Evolutionary conservation across 257 asterid genomes (phyloP).

Genomic region (Penstemon newberryi): DNA sequence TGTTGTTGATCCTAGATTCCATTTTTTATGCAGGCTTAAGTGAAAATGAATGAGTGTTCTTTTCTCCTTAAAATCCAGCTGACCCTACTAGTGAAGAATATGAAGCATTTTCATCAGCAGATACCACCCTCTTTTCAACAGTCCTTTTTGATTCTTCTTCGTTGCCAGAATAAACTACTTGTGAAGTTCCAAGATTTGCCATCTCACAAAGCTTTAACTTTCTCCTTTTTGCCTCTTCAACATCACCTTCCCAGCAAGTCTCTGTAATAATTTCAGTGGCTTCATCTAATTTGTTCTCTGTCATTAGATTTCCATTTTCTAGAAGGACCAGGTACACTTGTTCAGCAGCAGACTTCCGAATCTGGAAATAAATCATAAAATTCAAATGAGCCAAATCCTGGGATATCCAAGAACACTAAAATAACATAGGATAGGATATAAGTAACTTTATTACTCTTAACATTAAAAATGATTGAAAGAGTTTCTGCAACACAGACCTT

Average conservation of each 20-base stretch:
- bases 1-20: background rate
- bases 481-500: slow-evolving; percentile 45
- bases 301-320: slow-evolving; percentile 57
- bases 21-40: background rate
- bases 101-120: slow-evolving; percentile 75
- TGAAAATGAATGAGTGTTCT: slow-evolving; percentile 5
- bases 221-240: slow-evolving; percentile 70
- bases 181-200: slow-evolving; percentile 50
- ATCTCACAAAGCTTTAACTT: slow-evolving; percentile 51
- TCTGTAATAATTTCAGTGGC: slow-evolving; percentile 72
- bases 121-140: slow-evolving; percentile 27
- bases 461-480: background rate
- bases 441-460: background rate
- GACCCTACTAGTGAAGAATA: slow-evolving; percentile 90
- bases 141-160: slow-evolving; percentile 32
- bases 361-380: slow-evolving; percentile 42
- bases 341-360: slow-evolving; percentile 77
- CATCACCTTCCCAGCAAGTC: slow-evolving; percentile 94
- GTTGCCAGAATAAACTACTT: slow-evolving; percentile 28
- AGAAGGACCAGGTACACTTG: slow-evolving; percentile 80
- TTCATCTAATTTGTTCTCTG: slow-evolving; percentile 59
- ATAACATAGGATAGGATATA: background rate
- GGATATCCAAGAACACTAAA: background rate
- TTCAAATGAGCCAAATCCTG: too few relatives aligned
- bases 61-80: slow-evolving; percentile 62